Evolutionary conservation across 1,139 yeast genomes (phyloP), one percentile per base, ranked within the genome.

Genomic region (Kluyveromyces sp.): DNA sequence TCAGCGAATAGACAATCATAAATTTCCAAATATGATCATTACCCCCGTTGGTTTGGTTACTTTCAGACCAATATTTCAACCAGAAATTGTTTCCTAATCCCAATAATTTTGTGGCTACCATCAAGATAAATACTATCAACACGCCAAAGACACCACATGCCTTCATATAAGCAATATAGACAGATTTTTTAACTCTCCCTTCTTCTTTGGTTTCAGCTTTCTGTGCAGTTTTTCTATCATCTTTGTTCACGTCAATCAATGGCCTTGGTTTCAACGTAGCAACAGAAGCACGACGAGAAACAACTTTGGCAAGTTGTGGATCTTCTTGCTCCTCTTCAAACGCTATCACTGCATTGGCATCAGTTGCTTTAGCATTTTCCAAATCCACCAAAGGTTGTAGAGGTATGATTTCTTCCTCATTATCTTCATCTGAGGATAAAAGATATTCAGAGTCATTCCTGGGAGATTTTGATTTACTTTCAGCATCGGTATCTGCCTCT

Each of bases 131-230:
- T 56, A 80, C 78, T 3, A 74, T 54, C 2, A 64, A 35, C 10
- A 80, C 81, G 42, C 81, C 79, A 3, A 57, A 40, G 27, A 76
- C 73, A 45, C 81, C 79, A 69, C 90, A 83, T 0, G 92, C 87
- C 50, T 75, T 72, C 3, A 83, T 82, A 58, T 83, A 83, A 37
- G 73, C 75, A 37, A 65, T 54, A 59, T 83, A 83, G 7, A 83
- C 85, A 25, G 74, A 71, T 73, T 78, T 72, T 51, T 79, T 77
- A 30, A 83, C 90, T 52, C 75, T 73, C 31, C 92, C 92, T 54
- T 74, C 78, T 55, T 79, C 77, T 26, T 70, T 67, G 15, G 56
- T 65, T 53, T 75, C 79, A 25, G 60, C 67, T 25, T 64, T 57
- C 54, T 69, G 74, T 2, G 68, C 62, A 2, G 74, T 67, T 45